Base-by-base conservation (phyloP, 2,329 filamentous ascomycete species). In the Aspergillus ibericus region DNA sequence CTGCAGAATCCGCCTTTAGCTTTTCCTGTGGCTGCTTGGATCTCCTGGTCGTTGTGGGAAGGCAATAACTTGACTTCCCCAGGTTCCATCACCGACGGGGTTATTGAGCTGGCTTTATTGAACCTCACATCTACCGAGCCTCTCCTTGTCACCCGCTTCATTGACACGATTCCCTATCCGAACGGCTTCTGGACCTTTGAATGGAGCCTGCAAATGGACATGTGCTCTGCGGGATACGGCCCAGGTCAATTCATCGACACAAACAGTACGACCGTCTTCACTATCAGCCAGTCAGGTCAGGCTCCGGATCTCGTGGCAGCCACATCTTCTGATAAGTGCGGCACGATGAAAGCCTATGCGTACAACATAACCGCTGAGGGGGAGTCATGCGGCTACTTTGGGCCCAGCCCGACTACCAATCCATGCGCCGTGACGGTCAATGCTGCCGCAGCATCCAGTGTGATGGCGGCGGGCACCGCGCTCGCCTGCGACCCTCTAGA, bases 1-100 rank as follows among this genome's bases (percentile, higher is more conserved):
- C 48, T 63, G 47, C 61, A 61, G 34, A 59, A 61, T 40, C 53
- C 55, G 18, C 15, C 36, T 22, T 36, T 59, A 22, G 15, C 20
- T 38, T 10, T 9, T 10, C 7, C 8, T 8, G n/a, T 36, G 34
- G 49, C 0, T 5, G 34, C 34, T 6, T 1, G 0, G 5, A 40
- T 52, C n/a, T 6, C 5, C 4, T 40, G 49, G 49, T 9, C 4
- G 1, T 5, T 52, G 49, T 13, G 15, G 34, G 49, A 52, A 29
- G 49, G 49, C 49, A 52, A 52, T 7, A 52, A 52, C 35, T 4
- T 4, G 20, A 38, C 48, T 27, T 13, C 29, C 3, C 27, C 34
- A 4, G 36, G 48, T 1, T 40, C 22, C 15, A 12, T 56, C 40
- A 25, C 6, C 5, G 20, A 22, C 13, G 48, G 48, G 32, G 4